phyloP scores from a whole-genome alignment of 2,329 filamentous ascomycete genomes.

The Scedosporium boydii region DNA sequence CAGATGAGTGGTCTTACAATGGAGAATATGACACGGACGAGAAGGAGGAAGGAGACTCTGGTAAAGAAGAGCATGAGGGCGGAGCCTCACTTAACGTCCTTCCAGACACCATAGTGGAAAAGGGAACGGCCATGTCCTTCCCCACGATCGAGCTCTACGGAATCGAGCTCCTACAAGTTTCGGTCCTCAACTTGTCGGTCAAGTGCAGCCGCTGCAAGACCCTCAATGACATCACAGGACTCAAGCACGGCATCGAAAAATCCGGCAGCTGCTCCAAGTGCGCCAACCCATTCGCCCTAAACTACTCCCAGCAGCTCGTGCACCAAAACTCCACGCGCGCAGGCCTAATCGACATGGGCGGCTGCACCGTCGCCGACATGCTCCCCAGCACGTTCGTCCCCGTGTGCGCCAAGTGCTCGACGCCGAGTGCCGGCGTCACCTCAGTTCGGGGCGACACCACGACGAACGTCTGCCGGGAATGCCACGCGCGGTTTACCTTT shows the following conservation, averaged over 20 bases:
- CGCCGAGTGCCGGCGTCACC: constrained; percentile 55
- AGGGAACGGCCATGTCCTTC: constrained; percentile 69
- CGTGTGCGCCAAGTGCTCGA: constrained; percentile 69
- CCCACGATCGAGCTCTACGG: constrained; percentile 67
- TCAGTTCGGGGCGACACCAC: constrained; percentile 65
- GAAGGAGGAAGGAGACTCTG: not conserved
- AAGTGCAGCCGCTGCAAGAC: constrained; percentile 77
- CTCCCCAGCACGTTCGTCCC: constrained; percentile 72
- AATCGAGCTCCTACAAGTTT: constrained; percentile 65
- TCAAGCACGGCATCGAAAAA: constrained; percentile 48
- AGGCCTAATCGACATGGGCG: constrained; percentile 68
- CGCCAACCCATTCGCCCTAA: constrained; percentile 37
- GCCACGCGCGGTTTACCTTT: constrained; percentile 72
- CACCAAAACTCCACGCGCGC: constrained; percentile 66
- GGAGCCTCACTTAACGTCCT: not conserved
- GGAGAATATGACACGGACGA: constrained; percentile 20
- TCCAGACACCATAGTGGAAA: constrained; percentile 30
- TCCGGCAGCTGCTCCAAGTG: constrained; percentile 50
- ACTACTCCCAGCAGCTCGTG: constrained; percentile 59
- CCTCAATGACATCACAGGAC: constrained; percentile 55
- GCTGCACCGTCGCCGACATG: constrained; percentile 66
- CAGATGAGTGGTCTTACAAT: constrained; percentile 35
- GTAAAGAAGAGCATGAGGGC: not conserved
- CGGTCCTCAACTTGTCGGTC: constrained; percentile 56
- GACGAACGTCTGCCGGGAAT: constrained; percentile 68